phyloP scores from a whole-genome alignment of 1,284 basidiomycete species.

The Cerioporus squamosus region DNA sequence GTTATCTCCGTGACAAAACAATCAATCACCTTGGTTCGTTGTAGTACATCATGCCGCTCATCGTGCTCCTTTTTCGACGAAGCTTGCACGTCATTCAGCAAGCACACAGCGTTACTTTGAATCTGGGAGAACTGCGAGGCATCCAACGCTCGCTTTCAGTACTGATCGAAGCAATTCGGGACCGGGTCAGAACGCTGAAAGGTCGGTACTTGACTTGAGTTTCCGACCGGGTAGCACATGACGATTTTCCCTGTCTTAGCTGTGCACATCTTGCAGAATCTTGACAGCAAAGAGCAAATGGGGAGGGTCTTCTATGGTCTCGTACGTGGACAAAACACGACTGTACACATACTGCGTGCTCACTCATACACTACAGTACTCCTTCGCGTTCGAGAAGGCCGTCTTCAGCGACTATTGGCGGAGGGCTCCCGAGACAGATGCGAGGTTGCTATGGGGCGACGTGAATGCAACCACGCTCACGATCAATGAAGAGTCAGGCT shows the following conservation, averaged over 20 bases:
- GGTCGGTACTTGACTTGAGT: background rate
- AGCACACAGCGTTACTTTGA: background rate
- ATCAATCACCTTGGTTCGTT: too few species aligned
- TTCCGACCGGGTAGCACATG: background rate
- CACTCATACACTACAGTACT: background rate
- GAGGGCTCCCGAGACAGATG: background rate
- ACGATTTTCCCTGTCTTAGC: constrained; percentile 27
- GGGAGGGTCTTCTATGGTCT: constrained; percentile 31
- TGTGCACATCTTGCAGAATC: constrained; percentile 36
- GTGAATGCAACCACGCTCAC: too few species aligned
- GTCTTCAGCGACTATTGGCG: background rate
- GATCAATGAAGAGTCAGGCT: background rate
- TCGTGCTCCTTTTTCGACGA: constrained; percentile 13
- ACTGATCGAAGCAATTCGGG: background rate
- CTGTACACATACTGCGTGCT: background rate
- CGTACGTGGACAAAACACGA: constrained; percentile 17
- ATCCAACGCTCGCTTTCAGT: background rate
- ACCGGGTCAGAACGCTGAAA: constrained; percentile 4
- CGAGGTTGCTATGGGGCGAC: background rate
- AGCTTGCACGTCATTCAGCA: constrained; percentile 3
- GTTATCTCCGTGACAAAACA: too few species aligned
- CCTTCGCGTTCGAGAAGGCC: background rate
- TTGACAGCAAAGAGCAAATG: constrained; percentile 28
- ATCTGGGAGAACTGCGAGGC: constrained; percentile 4
- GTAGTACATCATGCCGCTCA: constrained; percentile 15